Conservation (phyloP, 139 green algal species). For the Diplosphaera chodatii region DNA sequence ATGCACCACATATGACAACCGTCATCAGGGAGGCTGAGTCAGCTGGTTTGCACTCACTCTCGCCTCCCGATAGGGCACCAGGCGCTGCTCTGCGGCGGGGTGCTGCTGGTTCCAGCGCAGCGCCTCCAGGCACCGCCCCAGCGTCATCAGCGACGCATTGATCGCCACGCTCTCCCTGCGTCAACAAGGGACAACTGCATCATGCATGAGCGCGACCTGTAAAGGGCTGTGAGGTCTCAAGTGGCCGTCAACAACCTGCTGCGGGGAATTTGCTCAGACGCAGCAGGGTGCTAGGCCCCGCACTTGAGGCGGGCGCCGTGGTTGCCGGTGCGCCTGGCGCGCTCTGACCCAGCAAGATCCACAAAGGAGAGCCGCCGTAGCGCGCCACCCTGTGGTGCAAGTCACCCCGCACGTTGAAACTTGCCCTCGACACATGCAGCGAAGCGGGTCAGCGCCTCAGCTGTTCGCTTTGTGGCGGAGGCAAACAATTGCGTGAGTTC, state of each 20-base stretch:
- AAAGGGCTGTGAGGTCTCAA: too few species aligned
- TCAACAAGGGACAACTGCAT: neutral
- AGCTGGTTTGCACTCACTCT: conserved; percentile 27
- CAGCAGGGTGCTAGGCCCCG: too few species aligned
- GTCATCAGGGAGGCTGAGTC: too few species aligned
- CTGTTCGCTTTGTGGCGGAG: too few species aligned
- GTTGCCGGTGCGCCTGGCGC: conserved; percentile 59
- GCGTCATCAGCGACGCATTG: conserved; percentile 72
- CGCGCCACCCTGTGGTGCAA: neutral
- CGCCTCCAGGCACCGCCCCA: conserved; percentile 72
- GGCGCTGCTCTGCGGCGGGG: conserved; percentile 15
- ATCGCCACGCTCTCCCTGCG: conserved; percentile 70
- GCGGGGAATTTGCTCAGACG: too few species aligned
- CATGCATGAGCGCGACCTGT: too few species aligned
- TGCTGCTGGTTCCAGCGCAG: conserved; percentile 73
- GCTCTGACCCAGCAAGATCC: conserved; percentile 72
- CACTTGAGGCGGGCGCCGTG: conserved; percentile 58
- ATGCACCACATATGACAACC: too few species aligned
- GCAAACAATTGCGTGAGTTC: too few species aligned
- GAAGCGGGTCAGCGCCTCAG: too few species aligned
- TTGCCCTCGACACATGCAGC: too few species aligned
- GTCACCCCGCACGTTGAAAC: too few species aligned
- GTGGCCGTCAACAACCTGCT: too few species aligned
- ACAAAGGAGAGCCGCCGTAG: conserved; percentile 56
- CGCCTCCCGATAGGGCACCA: conserved; percentile 57